Evolutionary conservation across 1,284 basidiomycete species (phyloP), one percentile per base, ranked within the genome.

Genomic region (Malassezia equina): DNA sequence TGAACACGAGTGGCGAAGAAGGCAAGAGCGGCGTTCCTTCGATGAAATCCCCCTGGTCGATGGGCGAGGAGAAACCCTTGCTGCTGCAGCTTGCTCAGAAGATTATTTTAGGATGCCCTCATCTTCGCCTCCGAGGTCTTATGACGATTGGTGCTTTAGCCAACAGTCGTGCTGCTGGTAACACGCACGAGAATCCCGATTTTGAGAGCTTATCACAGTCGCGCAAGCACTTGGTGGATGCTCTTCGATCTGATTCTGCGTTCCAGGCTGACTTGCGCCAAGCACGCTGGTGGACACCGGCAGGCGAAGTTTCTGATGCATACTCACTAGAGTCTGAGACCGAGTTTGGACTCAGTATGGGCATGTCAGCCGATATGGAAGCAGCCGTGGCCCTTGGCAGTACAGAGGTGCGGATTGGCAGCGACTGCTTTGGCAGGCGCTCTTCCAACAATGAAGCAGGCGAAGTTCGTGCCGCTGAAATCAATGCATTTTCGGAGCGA

Each of bases 321-420:
- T 67, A 69, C 27, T 40, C 41, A 5, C 52, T 69, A 13, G 61
- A 59, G 7, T 61, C 52, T 27, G 60, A 66, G 19, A 73, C 71
- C 7, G 76, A 78, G 44, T 74, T 96, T 58, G 73, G 90, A 69
- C 75, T 98, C 71, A 93, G 89, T 69, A 96, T 96, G 91, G 93
- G 93, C 19, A 98, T 98, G 93, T 93, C 89, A 52, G 86, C 84
- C 54, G 93, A 98, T 67, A 94, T 93, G 73, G 87, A 85, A 68
- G 82, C 84, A 39, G 93, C 93, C 1, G 77, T 94, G 55, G 80
- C 79, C 72, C 82, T 84, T 15, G 93, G 90, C 0, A 87, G 88
- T 68, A 83, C 86, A 67, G 83, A 90, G 51, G 90, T 96, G 1
- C 78, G 93, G 34, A 90, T 98, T 3, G 93, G 93, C 0, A 90